phyloP scores from a whole-genome alignment of 2,329 filamentous ascomycete genomes.

The Microdochium paspali region DNA sequence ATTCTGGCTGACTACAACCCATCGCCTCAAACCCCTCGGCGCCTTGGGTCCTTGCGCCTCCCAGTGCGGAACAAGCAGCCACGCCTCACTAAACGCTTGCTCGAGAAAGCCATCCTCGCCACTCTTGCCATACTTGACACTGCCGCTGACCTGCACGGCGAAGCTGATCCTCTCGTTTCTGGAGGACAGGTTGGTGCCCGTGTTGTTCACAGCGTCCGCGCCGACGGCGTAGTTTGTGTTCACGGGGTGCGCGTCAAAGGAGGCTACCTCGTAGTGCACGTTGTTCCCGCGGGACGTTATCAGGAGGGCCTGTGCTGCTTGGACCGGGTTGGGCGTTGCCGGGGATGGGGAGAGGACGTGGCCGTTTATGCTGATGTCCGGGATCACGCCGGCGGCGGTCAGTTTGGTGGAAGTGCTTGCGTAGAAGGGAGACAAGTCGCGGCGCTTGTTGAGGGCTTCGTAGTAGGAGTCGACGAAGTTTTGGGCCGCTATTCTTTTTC shows the following conservation, averaged over 20 bases:
- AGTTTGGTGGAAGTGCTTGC: constrained; percentile 46
- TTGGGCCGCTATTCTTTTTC: constrained; percentile 49
- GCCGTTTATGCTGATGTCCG: constrained; percentile 76
- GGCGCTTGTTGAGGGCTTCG: constrained; percentile 54
- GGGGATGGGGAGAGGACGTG: constrained; percentile 26
- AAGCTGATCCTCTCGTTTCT: constrained; percentile 56
- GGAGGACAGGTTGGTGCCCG: constrained; percentile 12
- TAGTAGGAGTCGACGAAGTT: constrained; percentile 70
- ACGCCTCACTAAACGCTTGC: constrained; percentile 66
- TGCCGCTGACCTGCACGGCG: constrained; percentile 64
- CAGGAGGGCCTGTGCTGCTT: constrained; percentile 1
- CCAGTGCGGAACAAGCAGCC: constrained; percentile 74
- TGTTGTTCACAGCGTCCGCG: constrained; percentile 41
- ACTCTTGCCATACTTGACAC: constrained; percentile 58
- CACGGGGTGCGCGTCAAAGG: constrained; percentile 68
- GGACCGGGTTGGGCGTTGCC: constrained; percentile 1
- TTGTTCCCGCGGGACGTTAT: constrained; percentile 23
- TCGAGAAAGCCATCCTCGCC: background rate
- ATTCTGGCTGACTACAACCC: constrained; percentile 64
- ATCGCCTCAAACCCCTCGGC: constrained; percentile 43
- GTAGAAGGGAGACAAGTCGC: constrained; percentile 61
- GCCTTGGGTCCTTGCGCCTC: constrained; percentile 44
- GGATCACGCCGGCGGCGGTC: constrained; percentile 35
- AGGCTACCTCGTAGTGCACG: constrained; percentile 63
- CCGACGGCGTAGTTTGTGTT: constrained; percentile 56